These are phyloP conservation scores for Syzygium aromaticum DNA, from an alignment of 345 rosid species.

Conservation along the genomic window DNA sequence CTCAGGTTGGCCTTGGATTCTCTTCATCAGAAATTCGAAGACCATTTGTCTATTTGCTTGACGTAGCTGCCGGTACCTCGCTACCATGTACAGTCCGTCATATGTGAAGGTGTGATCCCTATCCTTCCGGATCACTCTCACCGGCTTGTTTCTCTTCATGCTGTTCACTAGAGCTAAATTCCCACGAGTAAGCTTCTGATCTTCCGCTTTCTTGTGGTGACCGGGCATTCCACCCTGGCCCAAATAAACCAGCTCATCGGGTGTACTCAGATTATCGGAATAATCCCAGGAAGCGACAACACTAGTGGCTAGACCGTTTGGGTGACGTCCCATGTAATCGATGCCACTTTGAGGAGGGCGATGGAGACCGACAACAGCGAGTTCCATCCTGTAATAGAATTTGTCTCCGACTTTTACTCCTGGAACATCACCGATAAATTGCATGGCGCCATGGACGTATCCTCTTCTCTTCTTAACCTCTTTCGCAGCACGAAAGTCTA, in stretches of 20 bases:
- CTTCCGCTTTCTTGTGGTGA: neutral
- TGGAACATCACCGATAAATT: constrained; percentile 3
- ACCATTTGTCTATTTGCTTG: neutral
- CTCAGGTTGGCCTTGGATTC: neutral
- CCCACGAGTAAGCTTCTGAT: constrained; percentile 13
- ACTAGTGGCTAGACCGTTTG: constrained; percentile 1
- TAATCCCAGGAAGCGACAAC: constrained; percentile 8
- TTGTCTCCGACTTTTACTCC: constrained; percentile 13
- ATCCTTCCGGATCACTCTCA: constrained; percentile 8
- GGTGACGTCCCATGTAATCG: neutral
- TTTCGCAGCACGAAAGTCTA: neutral
- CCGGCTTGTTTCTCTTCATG: neutral
- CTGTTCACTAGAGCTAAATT: constrained; percentile 11
- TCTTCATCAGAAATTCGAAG: constrained; percentile 2
- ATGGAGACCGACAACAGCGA: constrained; percentile 6
- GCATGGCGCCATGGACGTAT: neutral
- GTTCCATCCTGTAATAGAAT: constrained; percentile 6
- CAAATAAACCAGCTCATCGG: constrained; percentile 4
- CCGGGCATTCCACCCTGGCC: constrained; percentile 6
- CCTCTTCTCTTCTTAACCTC: neutral
- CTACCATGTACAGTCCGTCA: constrained; percentile 6
- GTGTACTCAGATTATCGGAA: neutral
- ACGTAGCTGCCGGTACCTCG: neutral
- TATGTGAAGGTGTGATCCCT: neutral
- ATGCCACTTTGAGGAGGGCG: constrained; percentile 2